A percentile compares a stretch with the other conserved stretches of the same genome.
Conservation (phyloP, 106 monocot species). For the Phalaenopsis equestris region DNA sequence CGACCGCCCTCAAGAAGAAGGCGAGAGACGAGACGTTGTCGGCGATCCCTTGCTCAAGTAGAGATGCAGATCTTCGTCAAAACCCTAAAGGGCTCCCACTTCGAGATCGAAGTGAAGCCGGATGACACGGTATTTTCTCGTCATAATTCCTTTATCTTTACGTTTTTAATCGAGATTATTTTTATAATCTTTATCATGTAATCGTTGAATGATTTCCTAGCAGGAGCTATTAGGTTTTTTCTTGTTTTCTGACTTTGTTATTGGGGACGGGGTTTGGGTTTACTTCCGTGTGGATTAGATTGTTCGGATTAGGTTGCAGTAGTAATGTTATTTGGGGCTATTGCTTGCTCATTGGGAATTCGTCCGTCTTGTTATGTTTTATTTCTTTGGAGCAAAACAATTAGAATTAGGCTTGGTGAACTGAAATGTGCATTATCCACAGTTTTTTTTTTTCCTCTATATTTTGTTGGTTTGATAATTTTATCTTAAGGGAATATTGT, state of each 20-base stretch:
- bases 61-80: conserved; percentile 19
- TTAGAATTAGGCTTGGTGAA: background rate
- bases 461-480: background rate
- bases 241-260: background rate
- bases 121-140: conserved; percentile 13
- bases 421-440: background rate
- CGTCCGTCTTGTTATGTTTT: background rate
- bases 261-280: background rate
- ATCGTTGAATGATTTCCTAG: background rate
- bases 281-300: background rate
- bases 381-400: background rate
- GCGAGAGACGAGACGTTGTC: background rate
- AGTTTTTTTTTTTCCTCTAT: background rate
- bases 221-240: background rate
- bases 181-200: background rate
- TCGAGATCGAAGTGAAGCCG: conserved; percentile 20
- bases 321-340: background rate
- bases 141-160: background rate
- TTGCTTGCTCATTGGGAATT: background rate
- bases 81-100: conserved; percentile 13
- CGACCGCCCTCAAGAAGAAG: background rate
- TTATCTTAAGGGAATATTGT: background rate
- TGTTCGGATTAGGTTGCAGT: background rate
- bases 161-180: background rate
- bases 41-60: background rate